A percentile compares a stretch with the other conserved stretches of the same genome.
phyloP scores from a whole-genome alignment of 179 eudicot species.

The Beta corolliflora region DNA sequence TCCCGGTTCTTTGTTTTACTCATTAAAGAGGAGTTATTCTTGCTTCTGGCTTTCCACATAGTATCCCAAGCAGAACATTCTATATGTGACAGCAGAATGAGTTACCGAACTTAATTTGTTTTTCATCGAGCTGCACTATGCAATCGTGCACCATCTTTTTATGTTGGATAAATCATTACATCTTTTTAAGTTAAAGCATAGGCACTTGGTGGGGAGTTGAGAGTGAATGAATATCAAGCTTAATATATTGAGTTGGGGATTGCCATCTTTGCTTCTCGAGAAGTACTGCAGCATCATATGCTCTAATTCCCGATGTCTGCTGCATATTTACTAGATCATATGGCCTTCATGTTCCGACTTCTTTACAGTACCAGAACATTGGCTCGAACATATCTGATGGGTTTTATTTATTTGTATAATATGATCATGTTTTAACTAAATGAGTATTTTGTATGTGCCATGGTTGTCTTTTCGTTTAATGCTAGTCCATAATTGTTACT shows the following conservation, averaged over 20 bases:
- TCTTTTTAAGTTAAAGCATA: neutral
- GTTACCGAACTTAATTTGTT: neutral
- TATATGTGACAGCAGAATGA: neutral
- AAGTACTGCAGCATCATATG: neutral
- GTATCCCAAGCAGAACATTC: neutral
- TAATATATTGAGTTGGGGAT: neutral
- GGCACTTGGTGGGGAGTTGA: too few relatives aligned
- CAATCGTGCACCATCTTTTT: neutral
- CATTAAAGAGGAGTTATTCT: neutral
- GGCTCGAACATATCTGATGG: too few relatives aligned
- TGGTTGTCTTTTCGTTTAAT: neutral
- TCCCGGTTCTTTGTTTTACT: neutral
- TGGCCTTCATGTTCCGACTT: neutral
- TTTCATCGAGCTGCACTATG: neutral
- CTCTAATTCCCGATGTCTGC: neutral
- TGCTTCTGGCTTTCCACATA: neutral
- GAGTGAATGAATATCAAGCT: neutral
- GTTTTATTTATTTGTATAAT: neutral
- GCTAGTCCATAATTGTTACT: neutral
- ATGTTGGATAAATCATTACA: too few relatives aligned
- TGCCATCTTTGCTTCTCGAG: neutral
- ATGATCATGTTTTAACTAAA: neutral
- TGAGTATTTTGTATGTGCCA: neutral
- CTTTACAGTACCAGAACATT: too few relatives aligned
- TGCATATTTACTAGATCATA: neutral